Evolutionary conservation across 345 rosid species (phyloP).

Genomic region (Ceriops zippeliana): DNA sequence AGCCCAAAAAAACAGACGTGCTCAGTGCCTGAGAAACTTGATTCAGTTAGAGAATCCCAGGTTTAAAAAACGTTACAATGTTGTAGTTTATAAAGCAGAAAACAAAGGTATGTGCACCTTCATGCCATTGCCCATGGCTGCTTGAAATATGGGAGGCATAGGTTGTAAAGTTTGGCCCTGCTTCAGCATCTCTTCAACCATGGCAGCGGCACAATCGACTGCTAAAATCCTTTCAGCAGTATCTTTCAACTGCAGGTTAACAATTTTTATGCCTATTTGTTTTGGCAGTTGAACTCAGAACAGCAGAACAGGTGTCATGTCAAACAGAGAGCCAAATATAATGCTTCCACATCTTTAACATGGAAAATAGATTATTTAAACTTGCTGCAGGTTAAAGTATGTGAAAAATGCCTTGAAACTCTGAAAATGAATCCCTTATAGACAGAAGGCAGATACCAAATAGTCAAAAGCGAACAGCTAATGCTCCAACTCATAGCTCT

Average conservation of each 20-base stretch:
- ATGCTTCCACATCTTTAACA: background rate
- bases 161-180: slow-evolving; percentile 47
- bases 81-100: slow-evolving; percentile 12
- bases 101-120: slow-evolving; percentile 36
- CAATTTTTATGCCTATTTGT: background rate
- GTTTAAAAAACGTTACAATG: background rate
- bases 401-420: background rate
- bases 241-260: slow-evolving; percentile 62
- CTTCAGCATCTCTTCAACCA: slow-evolving; percentile 88
- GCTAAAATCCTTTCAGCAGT: slow-evolving; percentile 84
- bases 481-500: too few relatives aligned
- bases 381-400: background rate
- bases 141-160: slow-evolving; percentile 25
- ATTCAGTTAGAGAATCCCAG: slow-evolving; percentile 24
- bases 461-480: too few relatives aligned
- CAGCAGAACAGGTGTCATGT: background rate
- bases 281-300: background rate
- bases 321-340: background rate
- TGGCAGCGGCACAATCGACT: slow-evolving; percentile 84
- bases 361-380: background rate
- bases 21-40: slow-evolving; percentile 53
- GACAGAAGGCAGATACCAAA: too few relatives aligned
- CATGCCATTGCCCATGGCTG: slow-evolving; percentile 27
- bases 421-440: background rate
- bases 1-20: slow-evolving; percentile 73